Conservation (phyloP, 768 basidiomycete species). For the Russula sp. region DNA sequence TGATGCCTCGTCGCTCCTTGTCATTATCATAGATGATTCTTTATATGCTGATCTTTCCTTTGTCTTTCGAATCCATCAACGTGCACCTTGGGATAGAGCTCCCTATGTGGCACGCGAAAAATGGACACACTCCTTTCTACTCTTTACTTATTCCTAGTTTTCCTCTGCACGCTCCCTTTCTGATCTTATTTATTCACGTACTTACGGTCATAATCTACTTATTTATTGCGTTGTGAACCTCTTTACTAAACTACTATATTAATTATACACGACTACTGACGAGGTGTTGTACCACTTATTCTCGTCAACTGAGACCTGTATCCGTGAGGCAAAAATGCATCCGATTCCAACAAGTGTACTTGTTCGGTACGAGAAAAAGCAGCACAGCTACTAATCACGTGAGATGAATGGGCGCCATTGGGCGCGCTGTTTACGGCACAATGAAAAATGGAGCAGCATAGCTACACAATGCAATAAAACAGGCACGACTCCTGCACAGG, state of each 20-base stretch:
- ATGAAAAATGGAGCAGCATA: conserved; percentile 1
- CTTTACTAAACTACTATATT: neutral
- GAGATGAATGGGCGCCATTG: neutral
- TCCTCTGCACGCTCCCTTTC: neutral
- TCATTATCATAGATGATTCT: neutral
- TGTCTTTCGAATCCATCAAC: neutral
- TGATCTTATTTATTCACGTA: neutral
- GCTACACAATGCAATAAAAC: conserved; percentile 3
- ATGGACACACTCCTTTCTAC: neutral
- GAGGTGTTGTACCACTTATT: neutral
- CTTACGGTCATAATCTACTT: neutral
- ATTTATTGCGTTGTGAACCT: neutral
- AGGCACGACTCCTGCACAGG: conserved; percentile 6
- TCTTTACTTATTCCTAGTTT: neutral
- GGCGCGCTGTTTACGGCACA: conserved; percentile 1
- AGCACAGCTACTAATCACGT: neutral
- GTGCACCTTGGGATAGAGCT: neutral
- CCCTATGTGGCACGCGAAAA: neutral
- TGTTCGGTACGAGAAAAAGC: neutral
- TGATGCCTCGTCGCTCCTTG: neutral
- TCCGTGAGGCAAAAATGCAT: neutral
- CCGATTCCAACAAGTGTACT: neutral
- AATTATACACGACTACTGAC: neutral
- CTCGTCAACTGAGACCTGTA: neutral
- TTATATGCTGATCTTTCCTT: neutral